Evolutionary conservation across 495 filamentous ascomycete species (phyloP).

Genomic region (Lasiosphaeria hispida): DNA sequence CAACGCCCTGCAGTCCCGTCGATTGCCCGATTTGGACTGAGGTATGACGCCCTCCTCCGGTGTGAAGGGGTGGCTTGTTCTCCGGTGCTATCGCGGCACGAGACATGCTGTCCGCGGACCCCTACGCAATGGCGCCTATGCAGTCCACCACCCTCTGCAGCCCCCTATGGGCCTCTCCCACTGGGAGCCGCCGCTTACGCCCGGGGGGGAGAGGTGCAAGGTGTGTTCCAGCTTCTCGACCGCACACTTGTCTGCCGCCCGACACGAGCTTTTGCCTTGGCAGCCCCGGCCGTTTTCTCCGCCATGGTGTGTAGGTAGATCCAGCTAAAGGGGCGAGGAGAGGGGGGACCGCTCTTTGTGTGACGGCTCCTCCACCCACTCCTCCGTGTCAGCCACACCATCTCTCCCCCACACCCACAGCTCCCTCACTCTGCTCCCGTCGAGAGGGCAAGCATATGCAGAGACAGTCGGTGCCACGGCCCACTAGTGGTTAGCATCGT

Average conservation of each 20-base stretch:
- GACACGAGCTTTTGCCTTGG: conserved; percentile 7
- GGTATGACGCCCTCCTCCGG: too few species aligned
- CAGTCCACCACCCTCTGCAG: neutral
- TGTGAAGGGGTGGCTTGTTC: neutral
- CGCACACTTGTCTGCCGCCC: conserved; percentile 1
- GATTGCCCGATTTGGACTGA: too few species aligned
- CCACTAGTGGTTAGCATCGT: neutral
- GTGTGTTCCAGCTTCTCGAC: neutral
- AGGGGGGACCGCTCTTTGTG: neutral
- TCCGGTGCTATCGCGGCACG: conserved; percentile 1
- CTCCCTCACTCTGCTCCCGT: too few species aligned
- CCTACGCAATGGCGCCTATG: conserved; percentile 9
- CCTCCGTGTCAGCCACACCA: neutral
- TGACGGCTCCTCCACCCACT: neutral
- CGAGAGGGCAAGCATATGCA: too few species aligned
- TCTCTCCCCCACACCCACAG: neutral
- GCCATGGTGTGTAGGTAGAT: neutral
- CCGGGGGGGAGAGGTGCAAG: conserved; percentile 1
- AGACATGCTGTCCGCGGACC: conserved; percentile 1
- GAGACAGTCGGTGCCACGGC: neutral
- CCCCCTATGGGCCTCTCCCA: neutral
- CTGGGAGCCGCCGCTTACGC: neutral
- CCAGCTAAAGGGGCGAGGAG: neutral
- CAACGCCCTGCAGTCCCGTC: too few species aligned
- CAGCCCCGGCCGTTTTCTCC: neutral